These are phyloP conservation scores for Yamadazyma sp. DNA, from an alignment of 1,139 yeast genomes.

Conservation along the genomic window DNA sequence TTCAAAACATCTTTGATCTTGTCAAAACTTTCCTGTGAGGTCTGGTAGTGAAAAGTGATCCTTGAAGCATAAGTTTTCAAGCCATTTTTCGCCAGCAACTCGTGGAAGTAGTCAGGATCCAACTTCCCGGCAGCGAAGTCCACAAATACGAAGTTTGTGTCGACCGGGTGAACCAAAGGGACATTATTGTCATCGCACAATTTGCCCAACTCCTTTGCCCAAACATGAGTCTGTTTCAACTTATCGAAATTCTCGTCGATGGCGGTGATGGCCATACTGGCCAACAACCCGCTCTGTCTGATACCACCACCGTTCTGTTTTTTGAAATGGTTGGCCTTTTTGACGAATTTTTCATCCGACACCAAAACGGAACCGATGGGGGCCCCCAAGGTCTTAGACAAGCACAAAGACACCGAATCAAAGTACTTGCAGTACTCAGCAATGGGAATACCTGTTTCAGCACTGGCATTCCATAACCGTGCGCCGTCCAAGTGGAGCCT, in stretches of 20 bases:
- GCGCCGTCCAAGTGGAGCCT: constrained; percentile 49
- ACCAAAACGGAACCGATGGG: constrained; percentile 49
- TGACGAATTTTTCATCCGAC: constrained; percentile 29
- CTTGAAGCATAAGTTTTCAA: constrained; percentile 74
- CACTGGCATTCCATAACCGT: constrained; percentile 48
- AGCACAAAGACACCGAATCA: constrained; percentile 47
- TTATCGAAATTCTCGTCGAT: constrained; percentile 70
- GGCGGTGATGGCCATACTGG: constrained; percentile 61
- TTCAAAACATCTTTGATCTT: constrained; percentile 58
- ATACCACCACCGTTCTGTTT: constrained; percentile 52
- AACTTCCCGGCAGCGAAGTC: constrained; percentile 62
- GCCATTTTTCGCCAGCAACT: constrained; percentile 57
- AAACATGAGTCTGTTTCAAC: constrained; percentile 61
- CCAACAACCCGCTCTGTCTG: constrained; percentile 45
- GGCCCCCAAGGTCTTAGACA: constrained; percentile 47
- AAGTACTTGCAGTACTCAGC: constrained; percentile 40
- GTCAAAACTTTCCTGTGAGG: constrained; percentile 64
- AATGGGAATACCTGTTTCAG: constrained; percentile 39
- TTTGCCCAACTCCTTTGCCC: constrained; percentile 65
- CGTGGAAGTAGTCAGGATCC: constrained; percentile 55
- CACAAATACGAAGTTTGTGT: constrained; percentile 84
- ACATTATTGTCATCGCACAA: constrained; percentile 52
- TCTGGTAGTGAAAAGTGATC: constrained; percentile 85
- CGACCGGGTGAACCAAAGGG: constrained; percentile 69
- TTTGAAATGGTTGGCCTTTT: constrained; percentile 47